Percentiles rank a stretch among this genome's conserved stretches.
Evolutionary conservation across 768 basidiomycete species (phyloP).

Genomic region (Cystofilobasidium capitatum): DNA sequence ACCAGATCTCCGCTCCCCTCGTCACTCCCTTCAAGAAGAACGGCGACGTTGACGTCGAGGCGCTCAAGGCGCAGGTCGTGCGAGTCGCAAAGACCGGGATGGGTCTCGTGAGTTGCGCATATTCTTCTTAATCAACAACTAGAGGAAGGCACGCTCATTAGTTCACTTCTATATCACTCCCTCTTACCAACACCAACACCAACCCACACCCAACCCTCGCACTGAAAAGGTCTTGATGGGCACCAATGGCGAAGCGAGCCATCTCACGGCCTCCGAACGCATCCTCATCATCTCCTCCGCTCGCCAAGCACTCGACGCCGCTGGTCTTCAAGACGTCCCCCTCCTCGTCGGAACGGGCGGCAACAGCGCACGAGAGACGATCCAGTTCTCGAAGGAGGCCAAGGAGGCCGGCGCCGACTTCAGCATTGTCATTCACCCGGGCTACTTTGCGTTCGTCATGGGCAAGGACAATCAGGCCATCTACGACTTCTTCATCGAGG

Average conservation of each 20-base stretch:
- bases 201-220: neutral
- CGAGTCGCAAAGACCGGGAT: constrained; percentile 57
- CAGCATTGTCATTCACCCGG: constrained; percentile 25
- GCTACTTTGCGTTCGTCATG: constrained; percentile 54
- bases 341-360: constrained; percentile 75
- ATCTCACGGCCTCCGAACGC: constrained; percentile 37
- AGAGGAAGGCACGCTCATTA: neutral
- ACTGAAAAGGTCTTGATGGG: constrained; percentile 24
- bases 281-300: constrained; percentile 46
- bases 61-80: constrained; percentile 61
- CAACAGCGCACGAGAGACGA: constrained; percentile 54
- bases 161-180: neutral
- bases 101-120: constrained; percentile 29
- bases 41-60: constrained; percentile 55
- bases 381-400: constrained; percentile 59
- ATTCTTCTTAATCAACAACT: neutral
- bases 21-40: constrained; percentile 53
- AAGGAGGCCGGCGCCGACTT: constrained; percentile 73
- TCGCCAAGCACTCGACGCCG: constrained; percentile 59
- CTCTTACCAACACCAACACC: too few relatives aligned
- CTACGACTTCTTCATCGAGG: constrained; percentile 43
- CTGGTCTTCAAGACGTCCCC: constrained; percentile 56
- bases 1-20: constrained; percentile 45
- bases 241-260: constrained; percentile 45
- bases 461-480: constrained; percentile 36